A percentile compares a stretch with the other conserved stretches of the same genome.
Conservation (phyloP, 129 eudicot species). For the Calendula officinalis region DNA sequence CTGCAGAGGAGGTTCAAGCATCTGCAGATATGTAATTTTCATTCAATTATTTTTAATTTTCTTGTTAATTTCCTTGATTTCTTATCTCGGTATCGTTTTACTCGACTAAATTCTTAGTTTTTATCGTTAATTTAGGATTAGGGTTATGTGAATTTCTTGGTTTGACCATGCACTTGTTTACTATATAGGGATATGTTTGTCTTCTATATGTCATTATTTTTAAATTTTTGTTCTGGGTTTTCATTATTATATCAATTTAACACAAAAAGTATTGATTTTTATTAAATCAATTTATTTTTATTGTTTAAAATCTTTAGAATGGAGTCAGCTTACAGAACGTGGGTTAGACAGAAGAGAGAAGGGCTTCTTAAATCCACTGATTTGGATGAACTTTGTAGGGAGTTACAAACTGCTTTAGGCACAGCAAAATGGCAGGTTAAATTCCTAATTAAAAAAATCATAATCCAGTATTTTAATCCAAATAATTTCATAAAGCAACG, state of each 20-base stretch:
- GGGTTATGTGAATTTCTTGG: conserved; percentile 8
- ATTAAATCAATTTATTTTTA: neutral
- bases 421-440: conserved; percentile 99
- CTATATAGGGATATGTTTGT: neutral
- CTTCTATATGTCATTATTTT: conserved; percentile 1
- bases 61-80: conserved; percentile 13
- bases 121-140: conserved; percentile 13
- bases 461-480: neutral
- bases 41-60: conserved; percentile 2
- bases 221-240: conserved; percentile 15
- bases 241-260: conserved; percentile 9
- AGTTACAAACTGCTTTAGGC: conserved; percentile 90
- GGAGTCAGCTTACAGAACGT: conserved; percentile 92
- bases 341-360: conserved; percentile 77
- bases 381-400: conserved; percentile 68
- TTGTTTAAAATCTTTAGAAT: conserved; percentile 37
- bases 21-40: conserved; percentile 70
- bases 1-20: conserved; percentile 93
- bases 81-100: conserved; percentile 18
- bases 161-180: conserved; percentile 1
- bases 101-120: conserved; percentile 9
- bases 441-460: neutral
- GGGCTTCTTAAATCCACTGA: conserved; percentile 37
- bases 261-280: neutral
- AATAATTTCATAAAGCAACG: neutral